Base-by-base conservation (phyloP, 768 basidiomycete genomes). In the Mrakia frigida region DNA sequence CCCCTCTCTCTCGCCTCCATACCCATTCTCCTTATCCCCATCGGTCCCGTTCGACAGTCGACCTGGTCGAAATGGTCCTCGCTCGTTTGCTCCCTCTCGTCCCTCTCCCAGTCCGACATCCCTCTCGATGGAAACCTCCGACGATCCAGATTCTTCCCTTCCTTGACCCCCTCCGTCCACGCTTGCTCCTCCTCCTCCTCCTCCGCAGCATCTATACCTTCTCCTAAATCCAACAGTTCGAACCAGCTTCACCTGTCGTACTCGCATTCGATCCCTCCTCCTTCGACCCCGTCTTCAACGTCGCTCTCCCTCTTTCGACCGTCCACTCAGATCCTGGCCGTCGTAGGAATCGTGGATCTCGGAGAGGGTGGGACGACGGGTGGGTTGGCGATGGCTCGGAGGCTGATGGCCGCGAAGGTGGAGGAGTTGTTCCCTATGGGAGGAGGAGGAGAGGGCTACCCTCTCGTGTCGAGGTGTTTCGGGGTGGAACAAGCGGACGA, bases 311-410 rank as follows among this genome's bases (percentile, higher is more conserved):
- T 95, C 63, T 85, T 98, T 79, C 88, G 85, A 79, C 63, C 83
- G 77, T 70, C 84, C 89, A 59, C 88, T 88, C 69, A 94, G 91
- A 90, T 94, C 3, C 85, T 98, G 25, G 93, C 91, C 31, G 89
- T 96, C 73, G 89, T 99, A 80, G 97, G 95, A 14, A 87, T 99
- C 43, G 89, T 93, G 35, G 87, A 89, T 41, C 90, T 77, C 3
- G 70, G 61, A 41, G 41, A 56, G 28, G 37, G 69, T n/a, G 61
- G 71, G n/a, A 77, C 68, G 35, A 41, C 72, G 25, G 70, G 61
- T 39, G 67, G 65, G 3, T 56, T 67, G 0, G 65, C 10, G 16
- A 56, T n/a, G 84, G 88, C 6, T 81, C 89, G 35, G 82, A 87
- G 6, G 84, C 87, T 23, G 86, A 89, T 80, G 85, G 87, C 78